Evolutionary conservation across 2,329 filamentous ascomycete species (phyloP).

Genomic region (Aureobasidium subglaciale): DNA sequence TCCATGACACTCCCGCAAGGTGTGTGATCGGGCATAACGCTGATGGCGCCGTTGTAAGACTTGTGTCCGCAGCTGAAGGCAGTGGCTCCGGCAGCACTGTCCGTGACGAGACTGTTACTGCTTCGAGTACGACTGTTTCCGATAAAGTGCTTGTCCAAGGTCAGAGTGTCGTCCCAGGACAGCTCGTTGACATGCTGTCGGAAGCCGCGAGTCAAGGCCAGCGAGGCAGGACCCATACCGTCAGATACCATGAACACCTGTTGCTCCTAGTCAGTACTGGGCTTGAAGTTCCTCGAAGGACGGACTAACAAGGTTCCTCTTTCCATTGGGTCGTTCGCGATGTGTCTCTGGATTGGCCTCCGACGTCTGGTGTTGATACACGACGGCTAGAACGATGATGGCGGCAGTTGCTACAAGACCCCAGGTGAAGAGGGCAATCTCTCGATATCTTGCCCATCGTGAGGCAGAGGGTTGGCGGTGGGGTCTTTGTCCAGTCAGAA

Average conservation of each 20-base stretch:
- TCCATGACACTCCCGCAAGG: slow-evolving; percentile 91
- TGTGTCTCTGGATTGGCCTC: slow-evolving; percentile 13
- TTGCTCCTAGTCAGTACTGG: too few species aligned
- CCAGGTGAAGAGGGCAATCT: slow-evolving; percentile 74
- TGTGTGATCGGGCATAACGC: slow-evolving; percentile 72
- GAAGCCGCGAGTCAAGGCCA: slow-evolving; percentile 80
- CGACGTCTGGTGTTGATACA: slow-evolving; percentile 60
- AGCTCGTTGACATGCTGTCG: slow-evolving; percentile 69
- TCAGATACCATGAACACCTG: slow-evolving; percentile 99
- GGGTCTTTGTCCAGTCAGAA: slow-evolving; percentile 49
- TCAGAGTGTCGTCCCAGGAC: slow-evolving; percentile 67
- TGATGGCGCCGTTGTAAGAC: slow-evolving; percentile 95
- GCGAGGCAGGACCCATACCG: slow-evolving; percentile 91
- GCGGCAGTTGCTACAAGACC: slow-evolving; percentile 71
- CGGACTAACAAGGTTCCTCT: slow-evolving; percentile 92
- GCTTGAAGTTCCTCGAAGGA: too few species aligned
- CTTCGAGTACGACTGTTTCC: slow-evolving; percentile 84
- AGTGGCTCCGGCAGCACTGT: slow-evolving; percentile 93
- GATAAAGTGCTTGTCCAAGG: slow-evolving; percentile 82
- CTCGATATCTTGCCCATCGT: slow-evolving; percentile 57
- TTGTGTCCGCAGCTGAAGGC: slow-evolving; percentile 90
- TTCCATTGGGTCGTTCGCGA: slow-evolving; percentile 43
- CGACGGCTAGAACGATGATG: slow-evolving; percentile 73
- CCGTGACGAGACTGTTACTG: slow-evolving; percentile 77
- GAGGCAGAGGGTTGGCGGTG: slow-evolving; percentile 27